Percentiles rank a stretch among this genome's conserved stretches.
These are phyloP conservation scores for Arctium lappa DNA, from an alignment of 129 eudicot genomes.

Conservation along the genomic window DNA sequence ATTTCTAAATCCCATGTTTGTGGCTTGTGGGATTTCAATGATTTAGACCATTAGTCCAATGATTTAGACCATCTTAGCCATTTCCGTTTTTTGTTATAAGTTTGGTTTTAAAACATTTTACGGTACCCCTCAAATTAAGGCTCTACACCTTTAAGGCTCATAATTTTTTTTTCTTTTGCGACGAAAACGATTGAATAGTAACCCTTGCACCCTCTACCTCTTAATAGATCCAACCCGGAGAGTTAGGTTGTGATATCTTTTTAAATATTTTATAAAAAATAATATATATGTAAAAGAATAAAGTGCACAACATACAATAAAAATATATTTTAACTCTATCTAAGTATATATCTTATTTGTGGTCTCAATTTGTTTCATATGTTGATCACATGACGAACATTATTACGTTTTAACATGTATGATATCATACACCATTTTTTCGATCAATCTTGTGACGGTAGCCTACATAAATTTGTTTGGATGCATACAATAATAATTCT, in stretches of 20 bases:
- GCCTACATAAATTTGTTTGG: not conserved
- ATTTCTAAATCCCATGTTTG: too few species aligned
- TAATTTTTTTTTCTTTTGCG: too few species aligned
- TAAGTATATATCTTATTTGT: too few species aligned
- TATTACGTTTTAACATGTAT: not conserved
- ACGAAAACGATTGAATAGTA: too few species aligned
- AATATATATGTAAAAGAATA: not conserved
- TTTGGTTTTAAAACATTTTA: not conserved
- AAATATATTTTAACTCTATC: not conserved
- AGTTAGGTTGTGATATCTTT: not conserved
- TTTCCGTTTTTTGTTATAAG: not conserved
- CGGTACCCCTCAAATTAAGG: too few species aligned
- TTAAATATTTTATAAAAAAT: not conserved
- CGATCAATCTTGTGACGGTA: not conserved
- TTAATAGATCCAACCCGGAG: not conserved
- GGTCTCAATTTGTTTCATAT: not conserved
- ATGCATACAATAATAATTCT: not conserved
- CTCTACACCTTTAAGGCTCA: not conserved
- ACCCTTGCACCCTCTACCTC: not conserved
- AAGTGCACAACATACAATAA: too few species aligned
- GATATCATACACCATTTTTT: not conserved
- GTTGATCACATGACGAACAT: not conserved
- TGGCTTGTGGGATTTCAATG: too few species aligned
- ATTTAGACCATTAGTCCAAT: not conserved
- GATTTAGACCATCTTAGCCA: not conserved